phyloP scores from a whole-genome alignment of 306 rosid species.

The Sphenostylis stenocarpa region DNA sequence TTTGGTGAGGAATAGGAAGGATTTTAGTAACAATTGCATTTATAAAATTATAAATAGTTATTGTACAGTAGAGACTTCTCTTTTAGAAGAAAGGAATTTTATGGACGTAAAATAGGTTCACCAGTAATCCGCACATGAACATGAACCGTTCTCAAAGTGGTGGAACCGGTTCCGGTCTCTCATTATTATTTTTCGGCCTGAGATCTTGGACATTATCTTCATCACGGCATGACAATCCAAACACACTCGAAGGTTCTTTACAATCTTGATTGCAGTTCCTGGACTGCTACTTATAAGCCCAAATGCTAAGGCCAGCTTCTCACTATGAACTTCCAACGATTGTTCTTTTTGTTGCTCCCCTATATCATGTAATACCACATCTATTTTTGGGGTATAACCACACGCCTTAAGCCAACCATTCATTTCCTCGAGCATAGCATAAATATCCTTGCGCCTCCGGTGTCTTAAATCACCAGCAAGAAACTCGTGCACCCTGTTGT shows the following conservation, averaged over 20 bases:
- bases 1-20: neutral
- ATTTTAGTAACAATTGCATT: neutral
- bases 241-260: constrained; percentile 77
- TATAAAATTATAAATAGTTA: neutral
- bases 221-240: constrained; percentile 77
- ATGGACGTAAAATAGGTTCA: constrained; percentile 29
- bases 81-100: neutral
- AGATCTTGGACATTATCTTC: constrained; percentile 67
- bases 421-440: constrained; percentile 63
- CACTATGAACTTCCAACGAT: constrained; percentile 78
- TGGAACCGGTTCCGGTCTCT: constrained; percentile 83
- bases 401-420: constrained; percentile 61
- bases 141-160: constrained; percentile 68
- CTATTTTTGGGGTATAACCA: constrained; percentile 63
- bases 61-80: neutral
- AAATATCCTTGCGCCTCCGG: constrained; percentile 63
- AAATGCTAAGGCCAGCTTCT: constrained; percentile 81
- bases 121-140: constrained; percentile 85
- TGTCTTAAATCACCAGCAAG: constrained; percentile 73
- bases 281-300: constrained; percentile 74
- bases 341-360: constrained; percentile 66
- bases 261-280: constrained; percentile 65
- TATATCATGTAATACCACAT: constrained; percentile 66
- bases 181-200: constrained; percentile 64
- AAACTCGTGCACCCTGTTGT: constrained; percentile 71